Evolutionary conservation across 768 basidiomycete genomes (phyloP).

Genomic region (Termitomyces sp.): DNA sequence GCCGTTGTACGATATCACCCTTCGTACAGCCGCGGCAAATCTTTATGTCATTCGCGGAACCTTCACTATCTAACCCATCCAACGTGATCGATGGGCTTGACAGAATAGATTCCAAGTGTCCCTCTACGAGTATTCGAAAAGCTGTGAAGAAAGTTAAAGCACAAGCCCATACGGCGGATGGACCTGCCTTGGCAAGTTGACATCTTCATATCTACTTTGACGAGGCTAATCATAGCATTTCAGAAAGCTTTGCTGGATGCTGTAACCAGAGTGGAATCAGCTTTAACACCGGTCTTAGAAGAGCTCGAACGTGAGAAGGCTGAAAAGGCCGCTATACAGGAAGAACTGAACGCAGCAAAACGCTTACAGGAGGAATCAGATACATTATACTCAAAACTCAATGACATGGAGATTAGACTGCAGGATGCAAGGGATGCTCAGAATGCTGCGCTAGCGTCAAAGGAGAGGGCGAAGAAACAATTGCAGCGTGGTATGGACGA

Average conservation of each 20-base stretch:
- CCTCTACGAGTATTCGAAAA: conserved; percentile 3
- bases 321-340: not conserved
- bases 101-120: not conserved
- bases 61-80: not conserved
- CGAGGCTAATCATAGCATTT: not conserved
- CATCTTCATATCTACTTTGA: not conserved
- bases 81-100: conserved; percentile 1
- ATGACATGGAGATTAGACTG: not conserved
- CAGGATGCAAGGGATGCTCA: not conserved
- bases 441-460: not conserved
- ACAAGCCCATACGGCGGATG: conserved; percentile 1
- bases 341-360: not conserved
- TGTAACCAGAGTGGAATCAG: not conserved
- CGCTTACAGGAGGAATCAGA: not conserved
- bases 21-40: conserved; percentile 5
- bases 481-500: not conserved
- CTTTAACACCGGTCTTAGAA: not conserved
- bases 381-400: not conserved
- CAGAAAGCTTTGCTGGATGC: conserved; percentile 6
- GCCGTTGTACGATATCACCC: conserved; percentile 3
- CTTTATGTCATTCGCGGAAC: conserved; percentile 10
- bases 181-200: conserved; percentile 1
- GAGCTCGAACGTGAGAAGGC: conserved; percentile 6
- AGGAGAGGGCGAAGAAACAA: not conserved
- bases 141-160: conserved; percentile 7